A percentile compares a stretch with the other conserved stretches of the same genome.
These are phyloP conservation scores for Hirschfeldia incana DNA, from an alignment of 345 rosid species.

Conservation along the genomic window DNA sequence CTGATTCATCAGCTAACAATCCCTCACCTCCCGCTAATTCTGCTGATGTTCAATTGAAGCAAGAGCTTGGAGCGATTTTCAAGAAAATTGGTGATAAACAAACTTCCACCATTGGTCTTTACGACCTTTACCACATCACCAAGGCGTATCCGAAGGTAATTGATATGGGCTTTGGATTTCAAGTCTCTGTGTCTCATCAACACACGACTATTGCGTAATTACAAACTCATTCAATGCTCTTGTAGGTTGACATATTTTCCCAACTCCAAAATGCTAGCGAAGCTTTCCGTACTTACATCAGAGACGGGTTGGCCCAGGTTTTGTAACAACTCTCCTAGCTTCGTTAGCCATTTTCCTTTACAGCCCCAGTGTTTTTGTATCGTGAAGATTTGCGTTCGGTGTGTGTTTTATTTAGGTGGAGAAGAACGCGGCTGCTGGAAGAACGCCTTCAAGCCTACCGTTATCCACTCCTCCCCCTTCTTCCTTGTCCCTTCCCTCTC, in stretches of 20 bases:
- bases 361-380: neutral
- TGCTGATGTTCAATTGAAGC: constrained; percentile 96
- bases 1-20: constrained; percentile 86
- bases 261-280: constrained; percentile 99
- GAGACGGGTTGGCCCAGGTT: constrained; percentile 99
- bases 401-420: constrained; percentile 58
- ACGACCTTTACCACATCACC: constrained; percentile 91
- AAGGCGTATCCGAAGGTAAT: constrained; percentile 91
- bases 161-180: neutral
- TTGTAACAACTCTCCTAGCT: constrained; percentile 23
- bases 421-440: constrained; percentile 96
- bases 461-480: constrained; percentile 95
- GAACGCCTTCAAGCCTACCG: constrained; percentile 91
- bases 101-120: constrained; percentile 91
- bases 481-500: constrained; percentile 61
- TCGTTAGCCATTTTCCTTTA: neutral
- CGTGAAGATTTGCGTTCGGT: constrained; percentile 10
- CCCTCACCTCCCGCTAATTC: constrained; percentile 72
- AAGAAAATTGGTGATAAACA: constrained; percentile 99
- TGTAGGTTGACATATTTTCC: constrained; percentile 90
- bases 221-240: constrained; percentile 19
- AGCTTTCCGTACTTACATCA: constrained; percentile 96
- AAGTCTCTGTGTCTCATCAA: constrained; percentile 3
- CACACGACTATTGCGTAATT: neutral
- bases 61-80: constrained; percentile 98